phyloP scores from a whole-genome alignment of 257 asterid species.

The Solanum bukasovii region DNA sequence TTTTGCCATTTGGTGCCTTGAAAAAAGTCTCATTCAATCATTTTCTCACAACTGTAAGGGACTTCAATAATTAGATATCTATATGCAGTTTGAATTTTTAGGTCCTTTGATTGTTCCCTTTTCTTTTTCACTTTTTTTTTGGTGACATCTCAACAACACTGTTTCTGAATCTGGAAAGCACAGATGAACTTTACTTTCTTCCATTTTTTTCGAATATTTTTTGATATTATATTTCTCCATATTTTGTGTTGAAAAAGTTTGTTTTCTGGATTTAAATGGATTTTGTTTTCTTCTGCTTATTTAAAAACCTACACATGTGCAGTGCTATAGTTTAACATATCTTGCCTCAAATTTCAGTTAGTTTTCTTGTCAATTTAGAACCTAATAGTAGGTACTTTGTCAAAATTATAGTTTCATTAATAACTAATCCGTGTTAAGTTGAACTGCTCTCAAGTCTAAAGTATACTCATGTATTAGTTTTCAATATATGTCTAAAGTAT shows the following conservation, averaged over 20 bases:
- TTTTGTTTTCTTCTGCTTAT: slow-evolving; percentile 6
- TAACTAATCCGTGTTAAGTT: not conserved
- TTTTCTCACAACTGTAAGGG: not conserved
- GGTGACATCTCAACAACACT: not conserved
- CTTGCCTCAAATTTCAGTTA: not conserved
- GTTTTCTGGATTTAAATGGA: slow-evolving; percentile 13
- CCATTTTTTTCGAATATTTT: not conserved
- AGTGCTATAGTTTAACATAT: not conserved
- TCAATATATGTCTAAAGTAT: not conserved
- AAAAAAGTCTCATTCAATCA: not conserved
- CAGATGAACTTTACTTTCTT: not conserved
- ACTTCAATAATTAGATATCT: not conserved
- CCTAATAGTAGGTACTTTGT: not conserved
- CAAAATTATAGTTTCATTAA: not conserved
- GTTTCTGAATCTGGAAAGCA: not conserved
- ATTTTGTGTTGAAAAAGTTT: not conserved
- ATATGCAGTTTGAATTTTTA: not conserved
- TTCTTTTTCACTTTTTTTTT: not conserved
- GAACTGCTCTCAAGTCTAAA: not conserved
- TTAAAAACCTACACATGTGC: slow-evolving; percentile 2
- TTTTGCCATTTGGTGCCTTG: not conserved
- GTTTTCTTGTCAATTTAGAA: not conserved
- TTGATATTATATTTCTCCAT: not conserved
- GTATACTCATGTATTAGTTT: not conserved
- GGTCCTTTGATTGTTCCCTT: not conserved